Conservation (phyloP, 257 asterid species). For the Solanum chilense region DNA sequence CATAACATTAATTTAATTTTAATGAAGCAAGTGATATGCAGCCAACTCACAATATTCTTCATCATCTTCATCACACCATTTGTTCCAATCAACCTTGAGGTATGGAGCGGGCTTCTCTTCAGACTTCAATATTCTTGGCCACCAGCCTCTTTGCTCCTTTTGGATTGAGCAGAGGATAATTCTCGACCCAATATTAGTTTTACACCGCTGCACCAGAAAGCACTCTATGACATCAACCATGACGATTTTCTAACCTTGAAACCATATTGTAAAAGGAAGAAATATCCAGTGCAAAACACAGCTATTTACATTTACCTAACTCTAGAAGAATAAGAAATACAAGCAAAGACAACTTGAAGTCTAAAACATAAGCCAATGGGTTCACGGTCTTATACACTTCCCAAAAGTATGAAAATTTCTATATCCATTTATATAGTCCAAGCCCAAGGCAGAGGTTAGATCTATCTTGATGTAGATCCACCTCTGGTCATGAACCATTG, state of each 20-base stretch:
- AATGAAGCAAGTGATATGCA: neutral
- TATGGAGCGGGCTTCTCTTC: conserved; percentile 76
- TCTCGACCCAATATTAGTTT: conserved; percentile 60
- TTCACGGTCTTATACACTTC: neutral
- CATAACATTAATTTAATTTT: neutral
- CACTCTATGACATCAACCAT: neutral
- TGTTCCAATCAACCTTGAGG: conserved; percentile 87
- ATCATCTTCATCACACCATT: conserved; percentile 86
- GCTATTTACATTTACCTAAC: neutral
- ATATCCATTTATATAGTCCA: neutral
- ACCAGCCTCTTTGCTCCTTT: conserved; percentile 71
- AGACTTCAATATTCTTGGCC: conserved; percentile 74
- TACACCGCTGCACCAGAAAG: conserved; percentile 51
- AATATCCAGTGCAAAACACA: neutral
- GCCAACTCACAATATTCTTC: conserved; percentile 66
- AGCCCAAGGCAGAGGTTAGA: neutral
- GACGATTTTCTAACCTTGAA: neutral
- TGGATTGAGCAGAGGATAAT: conserved; percentile 61
- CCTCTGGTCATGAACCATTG: neutral
- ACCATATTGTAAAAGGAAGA: neutral
- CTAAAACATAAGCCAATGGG: neutral
- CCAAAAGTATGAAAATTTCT: neutral
- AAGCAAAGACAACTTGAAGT: neutral
- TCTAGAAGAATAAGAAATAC: neutral
- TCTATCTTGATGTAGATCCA: neutral